Base-by-base conservation (phyloP, 208 protist species). In the Trypanosoma brucei region DNA sequence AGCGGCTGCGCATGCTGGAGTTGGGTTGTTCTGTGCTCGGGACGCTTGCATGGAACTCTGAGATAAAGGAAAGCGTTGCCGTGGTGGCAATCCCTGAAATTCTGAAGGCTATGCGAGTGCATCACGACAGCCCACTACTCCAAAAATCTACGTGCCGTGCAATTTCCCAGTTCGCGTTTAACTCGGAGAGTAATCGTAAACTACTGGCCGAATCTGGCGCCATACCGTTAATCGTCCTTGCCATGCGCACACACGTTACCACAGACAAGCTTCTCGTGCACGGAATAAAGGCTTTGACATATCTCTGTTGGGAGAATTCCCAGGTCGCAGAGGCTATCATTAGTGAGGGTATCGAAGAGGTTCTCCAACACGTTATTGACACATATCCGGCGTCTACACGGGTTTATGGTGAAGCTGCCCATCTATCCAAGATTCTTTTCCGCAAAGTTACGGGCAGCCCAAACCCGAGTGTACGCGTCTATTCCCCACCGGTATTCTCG, bases 101-200 rank as follows among this genome's bases (percentile, higher is more conserved):
- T 35, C 63, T 96, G 33, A 83, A 88, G 50, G 81, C 83, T 38
- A 94, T 96, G 91, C 76, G 82, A 31, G 70, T 70, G 44, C 85
- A 95, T 62, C 74, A 83, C 61, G 64, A 76, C 61, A 92, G 83
- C 60, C 78, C 88, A 22, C 68, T 93, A 45, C 74, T 96, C 40
- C 91, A 96, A 68, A 96, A 96, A 76, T 94, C 88, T 42, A 93
- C 86, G 7, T 95, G 88, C 67, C 76, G 91, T 52, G 91, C 91
- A 59, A 90, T 95, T 54, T 92, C 88, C 44, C 91, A 96, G 73
- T 94, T 96, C 61, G 88, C 91, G 42, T 96, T 94, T 71, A 95
- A 96, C 74, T 94, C 86, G 3, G 85, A 96, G 60, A 90, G 70
- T 58, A 96, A 96, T 59, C 83, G 91, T 2, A 77, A 90, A 62